Evolutionary conservation across 176 grass and related monocot species (phyloP).

Genomic region (Chrysopogon serrulatus): DNA sequence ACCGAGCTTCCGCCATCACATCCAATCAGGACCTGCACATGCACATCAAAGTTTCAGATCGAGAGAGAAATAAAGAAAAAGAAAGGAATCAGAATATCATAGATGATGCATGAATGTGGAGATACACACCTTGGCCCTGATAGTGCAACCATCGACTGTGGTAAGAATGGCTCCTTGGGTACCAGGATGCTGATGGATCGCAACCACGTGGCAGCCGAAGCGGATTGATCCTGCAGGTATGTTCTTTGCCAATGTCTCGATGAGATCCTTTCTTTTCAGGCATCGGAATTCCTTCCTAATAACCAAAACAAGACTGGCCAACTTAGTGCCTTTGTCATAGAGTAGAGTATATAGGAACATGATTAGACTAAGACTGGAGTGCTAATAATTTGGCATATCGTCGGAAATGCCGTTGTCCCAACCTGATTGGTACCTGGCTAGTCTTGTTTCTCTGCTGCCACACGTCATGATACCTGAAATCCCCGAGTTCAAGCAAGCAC

Average conservation of each 20-base stretch:
- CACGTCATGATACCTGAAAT: not conserved
- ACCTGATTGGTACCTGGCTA: not conserved
- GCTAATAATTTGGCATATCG: no score
- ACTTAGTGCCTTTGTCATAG: no score
- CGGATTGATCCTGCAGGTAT: conserved; percentile 14
- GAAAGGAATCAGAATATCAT: no score
- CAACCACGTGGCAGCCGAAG: conserved; percentile 15
- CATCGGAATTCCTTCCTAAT: conserved; percentile 18
- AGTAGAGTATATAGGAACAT: no score
- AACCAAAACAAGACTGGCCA: no score
- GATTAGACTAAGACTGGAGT: no score
- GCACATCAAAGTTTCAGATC: not conserved
- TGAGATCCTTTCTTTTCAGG: conserved; percentile 31
- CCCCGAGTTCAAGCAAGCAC: no score
- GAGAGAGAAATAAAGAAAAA: no score
- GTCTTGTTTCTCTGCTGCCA: not conserved
- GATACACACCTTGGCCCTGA: conserved; percentile 43
- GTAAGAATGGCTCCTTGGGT: conserved; percentile 14
- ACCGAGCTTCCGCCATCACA: not conserved
- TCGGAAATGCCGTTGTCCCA: no score
- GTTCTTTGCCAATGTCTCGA: conserved; percentile 24
- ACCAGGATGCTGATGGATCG: not conserved
- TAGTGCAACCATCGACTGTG: not conserved
- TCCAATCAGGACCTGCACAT: not conserved
- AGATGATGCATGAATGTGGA: no score